Base-by-base conservation (phyloP, 108 stramenopile genomes). In the Stephanodiscus minutulus region DNA sequence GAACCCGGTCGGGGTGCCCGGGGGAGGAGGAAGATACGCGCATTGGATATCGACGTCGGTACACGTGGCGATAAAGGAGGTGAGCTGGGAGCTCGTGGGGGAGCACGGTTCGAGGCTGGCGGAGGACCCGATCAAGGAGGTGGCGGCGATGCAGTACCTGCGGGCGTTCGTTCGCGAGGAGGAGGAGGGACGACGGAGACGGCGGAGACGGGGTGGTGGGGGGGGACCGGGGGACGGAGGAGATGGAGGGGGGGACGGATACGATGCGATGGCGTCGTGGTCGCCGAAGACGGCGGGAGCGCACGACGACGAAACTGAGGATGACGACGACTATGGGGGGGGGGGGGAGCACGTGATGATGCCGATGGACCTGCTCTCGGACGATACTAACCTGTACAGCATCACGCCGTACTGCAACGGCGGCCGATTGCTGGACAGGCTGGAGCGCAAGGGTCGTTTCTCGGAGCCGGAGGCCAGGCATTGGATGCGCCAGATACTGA, bases 371-470 rank as follows among this genome's bases (percentile, higher is more conserved):
- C 59, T 90, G 28, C 74, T 91, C 22, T 66, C 84, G 21, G 97
- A 97, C 64, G 87, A 91, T 31, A 69, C 72, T 43, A 82, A 93
- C 73, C 54, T 97, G 65, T 97, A 96, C 62, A 82, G 82, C 50
- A 71, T 97, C 61, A 92, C 93, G 92, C 93, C 95, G 7, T 96
- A 89, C 61, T 96, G 94, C 62, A 76, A 85, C 27, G 89, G 93
- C 18, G 97, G 97, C 43, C 94, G 96, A 72, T 72, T 97, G 36
- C 96, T 91, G 61, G 93, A 88, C 44, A 60, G 87, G 10, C 68
- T 95, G 54, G 91, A 90, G 61, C 55, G 83, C 50, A 87, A 87
- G 33, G 89, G 85, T 70, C 70, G 84, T 10, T 94, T 93, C 70
- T 71, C 86, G 24, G 95, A 96, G 78, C 66, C 72, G 13, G 88